Evolutionary conservation across 2,329 filamentous ascomycete genomes (phyloP), one percentile per base, ranked within the genome.

Genomic region (Hymenoscyphus scutula): DNA sequence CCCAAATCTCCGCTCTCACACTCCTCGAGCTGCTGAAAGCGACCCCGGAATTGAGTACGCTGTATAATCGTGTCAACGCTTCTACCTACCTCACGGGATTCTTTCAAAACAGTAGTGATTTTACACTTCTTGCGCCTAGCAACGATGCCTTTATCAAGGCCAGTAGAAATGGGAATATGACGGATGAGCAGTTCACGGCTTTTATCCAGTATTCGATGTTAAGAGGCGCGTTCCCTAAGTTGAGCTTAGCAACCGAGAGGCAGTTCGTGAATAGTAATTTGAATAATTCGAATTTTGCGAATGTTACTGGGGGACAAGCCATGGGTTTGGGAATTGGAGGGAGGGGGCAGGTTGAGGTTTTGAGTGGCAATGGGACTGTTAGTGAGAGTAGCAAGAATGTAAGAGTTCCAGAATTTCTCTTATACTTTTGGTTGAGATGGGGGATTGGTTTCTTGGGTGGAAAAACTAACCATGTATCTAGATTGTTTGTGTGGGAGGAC

Each of bases 401-500:
- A 25, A 23, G 19, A 11, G 23, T 25, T 23, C 19, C 15, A n/a
- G n/a, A n/a, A 5, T 19, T n/a, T n/a, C 17, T 45, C 3, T 17
- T 19, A 2, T n/a, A 7, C 17, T 19, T 19, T 45, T n/a, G 7
- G n/a, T 19, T 8, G 15, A n/a, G 23, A 19, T 45, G n/a, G 8
- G 8, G 41, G 23, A 19, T 45, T 17, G 41, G 17, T 19, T 7
- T 45, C n/a, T 3, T 19, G 41, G 19, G n/a, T 8, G 17, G n/a
- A 19, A 8, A 19, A 7, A n/a, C 41, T 45, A 8, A 45, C 41
- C 6, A 8, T 8, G 17, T 45, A 7, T 19, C 23, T 79, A 84
- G 68, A 74, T 84, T 58, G 77, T 80, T 66, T 86, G 82, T 68
- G 79, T 78, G n/a, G 79, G 81, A 58, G 83, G 83, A 29, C 75